These are phyloP conservation scores for Amanita rubescens DNA, from an alignment of 768 basidiomycete genomes.

Conservation along the genomic window DNA sequence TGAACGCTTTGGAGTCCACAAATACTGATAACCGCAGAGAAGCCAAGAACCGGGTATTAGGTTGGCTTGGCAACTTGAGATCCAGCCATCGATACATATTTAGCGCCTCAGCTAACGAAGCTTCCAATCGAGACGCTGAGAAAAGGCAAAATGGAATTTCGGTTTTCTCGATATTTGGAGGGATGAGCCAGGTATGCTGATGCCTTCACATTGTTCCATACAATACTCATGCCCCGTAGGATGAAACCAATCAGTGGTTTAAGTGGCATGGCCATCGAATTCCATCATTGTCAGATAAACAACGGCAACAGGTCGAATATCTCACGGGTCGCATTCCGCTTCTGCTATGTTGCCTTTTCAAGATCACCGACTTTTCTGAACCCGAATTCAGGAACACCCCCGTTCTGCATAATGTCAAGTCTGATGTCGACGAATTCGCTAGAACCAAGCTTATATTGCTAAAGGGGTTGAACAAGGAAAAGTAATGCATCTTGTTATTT, in stretches of 20 bases:
- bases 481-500: conserved; percentile 11
- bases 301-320: conserved; percentile 11
- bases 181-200: conserved; percentile 12
- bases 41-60: neutral
- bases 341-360: conserved; percentile 11
- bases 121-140: conserved; percentile 8
- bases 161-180: conserved; percentile 9
- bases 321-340: conserved; percentile 12
- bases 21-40: neutral
- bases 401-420: conserved; percentile 5
- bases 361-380: conserved; percentile 6
- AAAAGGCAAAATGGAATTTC: conserved; percentile 10
- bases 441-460: conserved; percentile 5
- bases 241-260: conserved; percentile 12
- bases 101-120: conserved; percentile 13
- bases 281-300: conserved; percentile 10
- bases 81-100: conserved; percentile 8
- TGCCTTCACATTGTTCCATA: conserved; percentile 5
- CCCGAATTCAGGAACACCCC: conserved; percentile 3
- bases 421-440: conserved; percentile 7
- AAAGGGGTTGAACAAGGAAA: conserved; percentile 4
- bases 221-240: conserved; percentile 10
- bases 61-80: conserved; percentile 3
- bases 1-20: conserved; percentile 8
- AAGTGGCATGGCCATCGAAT: conserved; percentile 3